Percentiles rank a stretch among this genome's conserved stretches.
Conservation (phyloP, 1,139 yeast species). For the Candida tunisiensis region DNA sequence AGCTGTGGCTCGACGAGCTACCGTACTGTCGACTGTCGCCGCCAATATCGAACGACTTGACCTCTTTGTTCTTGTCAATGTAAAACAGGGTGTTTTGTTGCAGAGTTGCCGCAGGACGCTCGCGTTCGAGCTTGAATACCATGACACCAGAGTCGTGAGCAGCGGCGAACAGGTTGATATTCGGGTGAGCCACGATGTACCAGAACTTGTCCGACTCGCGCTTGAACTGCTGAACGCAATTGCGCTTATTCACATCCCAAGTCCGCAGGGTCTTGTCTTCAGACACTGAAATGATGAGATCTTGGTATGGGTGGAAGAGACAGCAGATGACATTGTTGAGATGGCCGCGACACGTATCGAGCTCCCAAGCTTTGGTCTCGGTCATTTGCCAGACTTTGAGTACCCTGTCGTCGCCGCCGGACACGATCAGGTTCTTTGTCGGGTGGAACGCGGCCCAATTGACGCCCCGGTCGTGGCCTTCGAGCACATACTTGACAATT, state of each 20-base stretch:
- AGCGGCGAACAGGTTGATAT: slow-evolving; percentile 83
- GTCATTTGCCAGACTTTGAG: slow-evolving; percentile 97
- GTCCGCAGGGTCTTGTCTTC: slow-evolving; percentile 96
- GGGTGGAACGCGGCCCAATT: slow-evolving; percentile 99
- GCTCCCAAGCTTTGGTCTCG: slow-evolving; percentile 98
- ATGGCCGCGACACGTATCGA: slow-evolving; percentile 96
- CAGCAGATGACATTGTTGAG: slow-evolving; percentile 84
- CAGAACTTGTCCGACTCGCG: slow-evolving; percentile 93
- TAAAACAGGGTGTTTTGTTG: slow-evolving; percentile 56
- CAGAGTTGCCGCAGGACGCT: slow-evolving; percentile 77
- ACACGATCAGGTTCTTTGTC: slow-evolving; percentile 82
- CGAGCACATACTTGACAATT: slow-evolving; percentile 86
- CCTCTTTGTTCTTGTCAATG: slow-evolving; percentile 74
- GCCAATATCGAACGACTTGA: slow-evolving; percentile 60
- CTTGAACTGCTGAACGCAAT: slow-evolving; percentile 87
- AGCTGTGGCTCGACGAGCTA: no score
- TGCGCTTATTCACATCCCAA: slow-evolving; percentile 92
- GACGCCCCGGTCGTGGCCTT: slow-evolving; percentile 97
- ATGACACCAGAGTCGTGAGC: slow-evolving; percentile 96
- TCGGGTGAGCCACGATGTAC: slow-evolving; percentile 81
- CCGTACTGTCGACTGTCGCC: slow-evolving; percentile 32
- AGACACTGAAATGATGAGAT: slow-evolving; percentile 79
- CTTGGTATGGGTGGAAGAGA: slow-evolving; percentile 87
- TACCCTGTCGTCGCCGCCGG: slow-evolving; percentile 93
- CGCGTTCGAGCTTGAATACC: slow-evolving; percentile 96